Base-by-base conservation (phyloP, 192 early-diverging fungal species). In the Piromyces finnis region DNA sequence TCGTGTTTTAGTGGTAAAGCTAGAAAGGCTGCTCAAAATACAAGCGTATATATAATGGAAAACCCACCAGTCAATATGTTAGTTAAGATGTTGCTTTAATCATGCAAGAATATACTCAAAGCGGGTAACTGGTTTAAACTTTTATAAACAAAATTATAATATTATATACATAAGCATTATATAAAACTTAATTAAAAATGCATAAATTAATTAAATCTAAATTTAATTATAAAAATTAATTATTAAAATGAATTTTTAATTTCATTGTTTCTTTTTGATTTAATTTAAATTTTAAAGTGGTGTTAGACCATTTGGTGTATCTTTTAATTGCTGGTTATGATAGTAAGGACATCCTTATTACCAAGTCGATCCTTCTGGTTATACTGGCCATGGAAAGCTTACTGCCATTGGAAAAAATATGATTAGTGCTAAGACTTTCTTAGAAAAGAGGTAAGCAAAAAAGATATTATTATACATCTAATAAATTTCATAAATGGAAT, bases 61-160 rank as follows among this genome's bases (percentile, higher is more conserved):
- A 95, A 99, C 78, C 98, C 98, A 41, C 96, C 98, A 18, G 93
- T 93, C 79, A 90, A 90, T 79, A 97, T 99, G 80, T 87, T 99
- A 30, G 98, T 99, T 77, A 95, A 86, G 96, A 98, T 83, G 92
- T 99, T 39, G 98, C 98, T 6, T 87, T 91, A 80, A 92, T 99
- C 78, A 98, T 98, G 96, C 98, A 99, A 83, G 98, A 98, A 85
- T 99, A 93, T 83, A 99, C 98, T 78, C 98, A 99, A 88, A 94
- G 92, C 86, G 94, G 94, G 94, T 96, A 88, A 83, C 88, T 37
- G 0, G n/a, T n/a, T n/a, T n/a, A n/a, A n/a, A n/a, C n/a, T n/a
- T n/a, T n/a, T n/a, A n/a, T n/a, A n/a, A n/a, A n/a, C n/a, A n/a
- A n/a, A n/a, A n/a, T n/a, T n/a, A n/a, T n/a, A n/a, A n/a, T n/a